Percentiles rank a stretch among this genome's conserved stretches.
Evolutionary conservation across 2,329 filamentous ascomycete species (phyloP).

Genomic region (Aspergillus puulaauensis): DNA sequence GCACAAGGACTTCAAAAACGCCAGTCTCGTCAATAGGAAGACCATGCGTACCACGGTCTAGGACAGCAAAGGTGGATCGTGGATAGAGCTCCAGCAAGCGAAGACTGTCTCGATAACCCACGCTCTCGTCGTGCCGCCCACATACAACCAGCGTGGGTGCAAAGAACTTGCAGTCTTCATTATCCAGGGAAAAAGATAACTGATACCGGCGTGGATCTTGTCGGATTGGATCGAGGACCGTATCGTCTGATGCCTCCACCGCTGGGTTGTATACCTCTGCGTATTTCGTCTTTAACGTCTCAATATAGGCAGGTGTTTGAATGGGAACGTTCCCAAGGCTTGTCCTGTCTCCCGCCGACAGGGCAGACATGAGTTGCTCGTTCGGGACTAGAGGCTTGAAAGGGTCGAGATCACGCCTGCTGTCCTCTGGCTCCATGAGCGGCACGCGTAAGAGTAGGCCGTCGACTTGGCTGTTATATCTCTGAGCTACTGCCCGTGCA

Average conservation of each 20-base stretch:
- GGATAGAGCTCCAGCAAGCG: slow-evolving; percentile 29
- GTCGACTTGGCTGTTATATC: slow-evolving; percentile 24
- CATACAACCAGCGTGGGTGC: slow-evolving; percentile 30
- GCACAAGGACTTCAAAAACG: slow-evolving; percentile 29
- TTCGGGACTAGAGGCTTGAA: slow-evolving; percentile 25
- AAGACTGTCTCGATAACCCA: slow-evolving; percentile 31
- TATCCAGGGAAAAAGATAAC: slow-evolving; percentile 21
- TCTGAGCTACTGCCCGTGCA: slow-evolving; percentile 28
- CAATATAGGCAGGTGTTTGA: slow-evolving; percentile 27
- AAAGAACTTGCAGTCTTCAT: slow-evolving; percentile 19
- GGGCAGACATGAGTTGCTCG: slow-evolving; percentile 22
- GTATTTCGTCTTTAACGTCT: slow-evolving; percentile 23
- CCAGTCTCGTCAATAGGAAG: slow-evolving; percentile 28
- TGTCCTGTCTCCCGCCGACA: slow-evolving; percentile 22
- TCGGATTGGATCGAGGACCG: slow-evolving; percentile 26
- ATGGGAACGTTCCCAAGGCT: slow-evolving; percentile 25
- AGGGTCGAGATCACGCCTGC: slow-evolving; percentile 24
- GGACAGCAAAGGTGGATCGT: slow-evolving; percentile 24
- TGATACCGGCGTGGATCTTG: slow-evolving; percentile 26
- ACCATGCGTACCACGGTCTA: slow-evolving; percentile 28
- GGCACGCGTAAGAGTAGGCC: slow-evolving; percentile 29
- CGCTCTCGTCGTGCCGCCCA: slow-evolving; percentile 27
- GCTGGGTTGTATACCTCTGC: slow-evolving; percentile 17
- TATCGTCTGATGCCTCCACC: slow-evolving; percentile 17
- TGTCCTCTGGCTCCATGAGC: slow-evolving; percentile 25